phyloP scores from a whole-genome alignment of 139 green algal species.

The Yamagishiella unicocca region DNA sequence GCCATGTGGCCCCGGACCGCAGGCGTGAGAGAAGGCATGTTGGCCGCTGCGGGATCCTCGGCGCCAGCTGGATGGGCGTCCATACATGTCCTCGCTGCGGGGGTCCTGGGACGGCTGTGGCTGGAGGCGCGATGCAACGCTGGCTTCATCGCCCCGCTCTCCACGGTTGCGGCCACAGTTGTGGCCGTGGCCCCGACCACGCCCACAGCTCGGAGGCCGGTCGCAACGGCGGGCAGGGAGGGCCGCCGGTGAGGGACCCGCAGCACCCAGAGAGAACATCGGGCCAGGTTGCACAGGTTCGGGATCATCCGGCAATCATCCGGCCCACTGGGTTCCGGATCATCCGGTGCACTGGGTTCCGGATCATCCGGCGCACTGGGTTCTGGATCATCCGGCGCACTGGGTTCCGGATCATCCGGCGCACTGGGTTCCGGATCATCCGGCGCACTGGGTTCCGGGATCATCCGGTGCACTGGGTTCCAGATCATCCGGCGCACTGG shows the following conservation, averaged over 20 bases:
- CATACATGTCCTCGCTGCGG: background rate
- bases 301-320: background rate
- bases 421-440: background rate
- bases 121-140: background rate
- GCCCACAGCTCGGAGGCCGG: background rate
- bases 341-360: background rate
- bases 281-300: background rate
- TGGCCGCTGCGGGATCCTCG: background rate
- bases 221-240: background rate
- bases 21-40: background rate
- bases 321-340: background rate
- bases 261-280: background rate
- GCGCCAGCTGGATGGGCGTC: background rate
- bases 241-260: background rate
- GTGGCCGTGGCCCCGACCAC: background rate
- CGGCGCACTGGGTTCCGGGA: too few relatives aligned
- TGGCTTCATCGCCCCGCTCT: background rate
- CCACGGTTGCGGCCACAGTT: background rate
- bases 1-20: background rate
- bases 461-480: too few relatives aligned
- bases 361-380: background rate
- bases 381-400: background rate
- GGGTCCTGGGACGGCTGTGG: background rate
- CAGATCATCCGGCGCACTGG: too few relatives aligned
- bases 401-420: background rate